These are phyloP conservation scores for Cucumis melo DNA, from an alignment of 306 rosid species.

Conservation along the genomic window DNA sequence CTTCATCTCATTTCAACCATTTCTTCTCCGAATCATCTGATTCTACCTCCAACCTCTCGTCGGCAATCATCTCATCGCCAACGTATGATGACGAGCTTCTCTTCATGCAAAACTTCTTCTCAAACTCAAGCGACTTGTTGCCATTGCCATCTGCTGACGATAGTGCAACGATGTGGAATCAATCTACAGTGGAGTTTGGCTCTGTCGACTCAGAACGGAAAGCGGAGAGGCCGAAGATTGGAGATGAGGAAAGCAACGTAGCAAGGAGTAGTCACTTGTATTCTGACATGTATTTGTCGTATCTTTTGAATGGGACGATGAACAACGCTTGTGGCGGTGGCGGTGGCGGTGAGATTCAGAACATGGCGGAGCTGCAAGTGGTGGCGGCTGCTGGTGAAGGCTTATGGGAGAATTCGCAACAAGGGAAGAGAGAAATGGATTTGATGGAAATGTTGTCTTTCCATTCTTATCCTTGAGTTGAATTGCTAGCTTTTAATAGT, in stretches of 20 bases:
- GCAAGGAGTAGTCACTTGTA: neutral
- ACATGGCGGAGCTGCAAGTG: neutral
- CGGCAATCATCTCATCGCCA: slow-evolving; percentile 12
- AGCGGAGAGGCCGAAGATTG: neutral
- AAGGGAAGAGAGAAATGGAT: slow-evolving; percentile 43
- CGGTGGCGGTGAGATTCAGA: neutral
- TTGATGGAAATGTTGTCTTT: slow-evolving; percentile 49
- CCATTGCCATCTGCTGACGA: neutral
- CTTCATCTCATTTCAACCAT: slow-evolving; percentile 8
- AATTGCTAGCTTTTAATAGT: neutral
- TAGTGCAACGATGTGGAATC: neutral
- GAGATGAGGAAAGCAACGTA: neutral
- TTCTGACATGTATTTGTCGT: slow-evolving; percentile 40
- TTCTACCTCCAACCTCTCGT: slow-evolving; percentile 11
- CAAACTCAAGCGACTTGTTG: neutral
- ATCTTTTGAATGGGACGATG: slow-evolving; percentile 37
- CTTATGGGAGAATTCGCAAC: neutral
- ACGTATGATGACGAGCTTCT: slow-evolving; percentile 44
- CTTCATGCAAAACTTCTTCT: slow-evolving; percentile 49
- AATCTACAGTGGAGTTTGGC: neutral
- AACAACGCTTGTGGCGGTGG: neutral
- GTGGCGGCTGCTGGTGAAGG: neutral
- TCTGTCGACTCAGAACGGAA: neutral
- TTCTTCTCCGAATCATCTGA: slow-evolving; percentile 21
- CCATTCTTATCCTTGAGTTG: slow-evolving; percentile 10